These are phyloP conservation scores for Kazachstania africana DNA, from an alignment of 805 yeast species.

Conservation along the genomic window DNA sequence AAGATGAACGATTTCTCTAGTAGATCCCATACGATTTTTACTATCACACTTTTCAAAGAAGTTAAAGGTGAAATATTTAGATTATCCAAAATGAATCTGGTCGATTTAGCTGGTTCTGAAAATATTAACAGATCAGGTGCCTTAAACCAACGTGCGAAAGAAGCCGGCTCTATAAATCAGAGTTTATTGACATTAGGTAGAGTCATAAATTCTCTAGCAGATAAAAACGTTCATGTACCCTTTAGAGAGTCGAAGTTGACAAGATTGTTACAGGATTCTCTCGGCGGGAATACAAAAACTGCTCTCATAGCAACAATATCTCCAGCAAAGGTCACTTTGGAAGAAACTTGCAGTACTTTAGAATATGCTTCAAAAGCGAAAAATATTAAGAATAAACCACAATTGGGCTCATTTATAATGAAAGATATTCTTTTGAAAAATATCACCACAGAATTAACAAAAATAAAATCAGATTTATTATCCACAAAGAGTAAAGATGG, in stretches of 20 bases:
- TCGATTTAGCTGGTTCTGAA: slow-evolving; percentile 93
- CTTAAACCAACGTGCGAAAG: slow-evolving; percentile 71
- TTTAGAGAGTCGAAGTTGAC: slow-evolving; percentile 76
- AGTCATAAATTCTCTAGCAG: slow-evolving; percentile 68
- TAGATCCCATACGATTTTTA: slow-evolving; percentile 68
- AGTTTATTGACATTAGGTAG: slow-evolving; percentile 78
- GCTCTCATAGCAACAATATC: slow-evolving; percentile 80
- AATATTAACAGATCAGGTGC: slow-evolving; percentile 86
- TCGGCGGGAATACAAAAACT: slow-evolving; percentile 84
- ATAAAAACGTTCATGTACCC: slow-evolving; percentile 61
- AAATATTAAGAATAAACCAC: slow-evolving; percentile 62
- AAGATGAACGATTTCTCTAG: slow-evolving; percentile 64
- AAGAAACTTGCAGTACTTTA: slow-evolving; percentile 74
- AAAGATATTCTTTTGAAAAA: slow-evolving; percentile 36
- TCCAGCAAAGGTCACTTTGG: slow-evolving; percentile 66
- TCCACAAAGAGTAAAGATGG: slow-evolving; percentile 59
- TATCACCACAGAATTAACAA: slow-evolving; percentile 38
- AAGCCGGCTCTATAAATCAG: slow-evolving; percentile 88
- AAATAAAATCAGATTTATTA: slow-evolving; percentile 41
- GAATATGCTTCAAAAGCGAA: slow-evolving; percentile 86
- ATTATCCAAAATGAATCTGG: slow-evolving; percentile 69
- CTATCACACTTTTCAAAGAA: slow-evolving; percentile 46
- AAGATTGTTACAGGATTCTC: slow-evolving; percentile 59
- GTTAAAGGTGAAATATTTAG: slow-evolving; percentile 37
- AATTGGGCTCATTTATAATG: slow-evolving; percentile 50